Conservation (phyloP, 805 yeast genomes). For the Yarrowia sp. region DNA sequence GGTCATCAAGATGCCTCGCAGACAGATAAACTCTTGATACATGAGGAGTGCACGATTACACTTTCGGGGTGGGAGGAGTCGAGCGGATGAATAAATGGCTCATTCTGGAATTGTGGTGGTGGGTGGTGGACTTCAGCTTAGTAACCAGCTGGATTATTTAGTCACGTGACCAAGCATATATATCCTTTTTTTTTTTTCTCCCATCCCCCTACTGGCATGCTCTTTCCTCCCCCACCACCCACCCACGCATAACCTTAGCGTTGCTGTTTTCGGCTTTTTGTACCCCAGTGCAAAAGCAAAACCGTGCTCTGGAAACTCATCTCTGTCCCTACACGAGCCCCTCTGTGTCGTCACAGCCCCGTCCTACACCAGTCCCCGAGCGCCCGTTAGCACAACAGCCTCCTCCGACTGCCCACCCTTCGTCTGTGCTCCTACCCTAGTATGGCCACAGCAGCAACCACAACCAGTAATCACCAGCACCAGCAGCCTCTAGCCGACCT, state of each 20-base stretch:
- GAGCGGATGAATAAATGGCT: background rate
- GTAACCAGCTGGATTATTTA: background rate
- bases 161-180: background rate
- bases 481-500: background rate
- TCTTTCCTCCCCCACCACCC: no score
- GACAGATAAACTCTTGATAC: background rate
- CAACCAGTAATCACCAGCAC: background rate
- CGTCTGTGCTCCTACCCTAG: background rate
- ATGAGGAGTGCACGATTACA: conserved; percentile 10
- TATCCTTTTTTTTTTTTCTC: no score
- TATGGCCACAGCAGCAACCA: background rate
- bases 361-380: no score
- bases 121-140: background rate
- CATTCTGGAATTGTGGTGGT: background rate
- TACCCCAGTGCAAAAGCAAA: background rate
- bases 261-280: background rate
- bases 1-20: background rate
- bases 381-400: no score
- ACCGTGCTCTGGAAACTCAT: no score
- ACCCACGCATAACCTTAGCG: conserved; percentile 8
- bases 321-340: no score
- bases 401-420: no score
- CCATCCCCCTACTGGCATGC: no score
- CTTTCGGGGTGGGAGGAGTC: background rate
- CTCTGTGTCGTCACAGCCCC: no score